Percentiles rank a stretch among this genome's conserved stretches.
Evolutionary conservation across 1,139 yeast genomes (phyloP).

Genomic region (Geotrichum fermentans): DNA sequence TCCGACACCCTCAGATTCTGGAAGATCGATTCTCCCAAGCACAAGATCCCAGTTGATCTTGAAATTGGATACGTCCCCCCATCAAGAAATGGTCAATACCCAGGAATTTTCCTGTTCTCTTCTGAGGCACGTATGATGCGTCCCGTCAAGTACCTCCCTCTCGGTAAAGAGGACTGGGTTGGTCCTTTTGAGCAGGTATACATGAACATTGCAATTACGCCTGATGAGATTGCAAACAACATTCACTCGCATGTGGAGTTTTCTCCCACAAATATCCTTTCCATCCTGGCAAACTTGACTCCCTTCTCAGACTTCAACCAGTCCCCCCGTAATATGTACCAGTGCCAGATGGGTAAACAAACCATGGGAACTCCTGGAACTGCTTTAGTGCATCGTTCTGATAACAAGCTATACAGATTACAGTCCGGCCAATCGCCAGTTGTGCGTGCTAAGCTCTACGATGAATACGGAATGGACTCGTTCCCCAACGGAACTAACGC

Average conservation of each 20-base stretch:
- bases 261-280: constrained; percentile 88
- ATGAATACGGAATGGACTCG: constrained; percentile 95
- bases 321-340: constrained; percentile 99
- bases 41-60: constrained; percentile 73
- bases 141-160: constrained; percentile 86
- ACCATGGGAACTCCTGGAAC: constrained; percentile 99
- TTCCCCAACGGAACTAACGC: constrained; percentile 99
- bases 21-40: constrained; percentile 71
- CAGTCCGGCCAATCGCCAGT: constrained; percentile 97
- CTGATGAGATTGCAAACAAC: constrained; percentile 78
- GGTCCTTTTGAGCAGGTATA: constrained; percentile 98
- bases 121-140: constrained; percentile 94
- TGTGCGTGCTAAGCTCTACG: constrained; percentile 88
- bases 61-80: constrained; percentile 97
- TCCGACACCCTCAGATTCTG: constrained; percentile 89
- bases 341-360: constrained; percentile 99
- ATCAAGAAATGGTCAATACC: constrained; percentile 91
- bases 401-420: constrained; percentile 85
- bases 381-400: constrained; percentile 86
- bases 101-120: constrained; percentile 87
- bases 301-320: constrained; percentile 98
- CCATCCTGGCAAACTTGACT: constrained; percentile 91
- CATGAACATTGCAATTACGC: constrained; percentile 92
- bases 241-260: constrained; percentile 90
- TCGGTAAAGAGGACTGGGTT: constrained; percentile 74